Percentiles rank a stretch among this genome's conserved stretches.
These are phyloP conservation scores for Starmerella bombi DNA, from an alignment of 805 yeast species.

Conservation along the genomic window DNA sequence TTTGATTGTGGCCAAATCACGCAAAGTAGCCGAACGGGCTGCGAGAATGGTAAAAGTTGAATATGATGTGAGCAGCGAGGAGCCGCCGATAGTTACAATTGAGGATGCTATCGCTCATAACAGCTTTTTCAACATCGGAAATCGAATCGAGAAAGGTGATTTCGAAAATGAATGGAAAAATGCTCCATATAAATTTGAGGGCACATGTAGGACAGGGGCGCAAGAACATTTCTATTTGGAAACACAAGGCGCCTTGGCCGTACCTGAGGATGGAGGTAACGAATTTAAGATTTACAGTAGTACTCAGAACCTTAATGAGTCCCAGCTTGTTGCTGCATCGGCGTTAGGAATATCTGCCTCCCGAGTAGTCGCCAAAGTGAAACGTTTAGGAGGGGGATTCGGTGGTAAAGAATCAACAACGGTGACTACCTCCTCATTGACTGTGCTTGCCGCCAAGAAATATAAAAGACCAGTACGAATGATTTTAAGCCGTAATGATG, in stretches of 20 bases:
- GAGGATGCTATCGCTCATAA: conserved; percentile 35
- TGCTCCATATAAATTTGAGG: conserved; percentile 30
- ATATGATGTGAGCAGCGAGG: conserved; percentile 31
- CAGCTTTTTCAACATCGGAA: conserved; percentile 30
- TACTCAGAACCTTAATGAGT: conserved; percentile 35
- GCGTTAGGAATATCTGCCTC: conserved; percentile 34
- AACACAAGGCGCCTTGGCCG: conserved; percentile 34
- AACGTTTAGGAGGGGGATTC: conserved; percentile 39
- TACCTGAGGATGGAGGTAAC: conserved; percentile 33
- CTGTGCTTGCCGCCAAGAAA: conserved; percentile 34
- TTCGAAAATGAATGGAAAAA: conserved; percentile 29
- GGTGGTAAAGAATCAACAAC: conserved; percentile 39
- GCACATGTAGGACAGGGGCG: conserved; percentile 33
- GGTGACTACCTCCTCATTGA: conserved; percentile 30
- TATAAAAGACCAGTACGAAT: conserved; percentile 34
- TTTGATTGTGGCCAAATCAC: conserved; percentile 30
- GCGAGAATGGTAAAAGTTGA: conserved; percentile 33
- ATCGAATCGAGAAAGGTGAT: conserved; percentile 32
- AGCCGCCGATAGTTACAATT: conserved; percentile 30
- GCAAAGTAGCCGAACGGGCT: conserved; percentile 33
- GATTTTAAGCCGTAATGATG: conserved; percentile 33
- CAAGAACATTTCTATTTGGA: conserved; percentile 40
- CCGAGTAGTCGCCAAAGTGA: conserved; percentile 32
- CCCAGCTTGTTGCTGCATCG: conserved; percentile 34
- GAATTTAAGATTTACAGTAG: conserved; percentile 35